Conservation (phyloP, 768 basidiomycete species). For the Boletus vermiculosoides region DNA sequence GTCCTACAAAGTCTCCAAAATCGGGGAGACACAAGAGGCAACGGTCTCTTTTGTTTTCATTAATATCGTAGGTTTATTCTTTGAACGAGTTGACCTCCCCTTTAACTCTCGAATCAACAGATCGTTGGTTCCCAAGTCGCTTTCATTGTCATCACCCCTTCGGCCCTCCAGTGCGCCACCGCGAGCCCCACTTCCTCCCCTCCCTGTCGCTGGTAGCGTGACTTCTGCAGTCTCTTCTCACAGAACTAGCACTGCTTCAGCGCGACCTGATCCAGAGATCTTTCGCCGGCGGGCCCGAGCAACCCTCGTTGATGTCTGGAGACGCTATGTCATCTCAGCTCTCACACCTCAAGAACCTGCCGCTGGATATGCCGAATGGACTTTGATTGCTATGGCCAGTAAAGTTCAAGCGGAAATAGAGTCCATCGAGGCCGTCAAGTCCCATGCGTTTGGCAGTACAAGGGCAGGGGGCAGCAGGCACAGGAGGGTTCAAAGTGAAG, state of each 20-base stretch:
- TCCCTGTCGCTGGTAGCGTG: constrained; percentile 28
- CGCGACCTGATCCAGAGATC: constrained; percentile 32
- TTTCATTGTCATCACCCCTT: constrained; percentile 24
- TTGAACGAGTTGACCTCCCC: not conserved
- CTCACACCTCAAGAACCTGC: constrained; percentile 37
- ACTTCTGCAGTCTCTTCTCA: constrained; percentile 28
- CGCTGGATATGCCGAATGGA: constrained; percentile 36
- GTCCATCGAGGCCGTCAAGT: constrained; percentile 4
- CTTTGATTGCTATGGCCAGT: constrained; percentile 29
- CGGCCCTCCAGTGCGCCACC: constrained; percentile 28
- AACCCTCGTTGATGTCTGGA: constrained; percentile 63
- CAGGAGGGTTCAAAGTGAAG: constrained; percentile 45
- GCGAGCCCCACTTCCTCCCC: constrained; percentile 30
- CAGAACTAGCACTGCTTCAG: constrained; percentile 5
- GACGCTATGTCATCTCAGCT: constrained; percentile 57
- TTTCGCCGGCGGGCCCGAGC: constrained; percentile 66
- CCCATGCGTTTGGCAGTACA: not conserved
- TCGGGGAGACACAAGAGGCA: constrained; percentile 62
- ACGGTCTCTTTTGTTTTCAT: constrained; percentile 65
- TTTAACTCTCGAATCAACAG: constrained; percentile 15
- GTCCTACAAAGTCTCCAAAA: constrained; percentile 33
- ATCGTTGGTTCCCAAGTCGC: constrained; percentile 32
- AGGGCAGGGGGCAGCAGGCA: constrained; percentile 39
- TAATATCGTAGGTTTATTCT: constrained; percentile 49
- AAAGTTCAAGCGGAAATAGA: constrained; percentile 18